Base-by-base conservation (phyloP, 495 filamentous ascomycete species). In the Penicillium canariense region DNA sequence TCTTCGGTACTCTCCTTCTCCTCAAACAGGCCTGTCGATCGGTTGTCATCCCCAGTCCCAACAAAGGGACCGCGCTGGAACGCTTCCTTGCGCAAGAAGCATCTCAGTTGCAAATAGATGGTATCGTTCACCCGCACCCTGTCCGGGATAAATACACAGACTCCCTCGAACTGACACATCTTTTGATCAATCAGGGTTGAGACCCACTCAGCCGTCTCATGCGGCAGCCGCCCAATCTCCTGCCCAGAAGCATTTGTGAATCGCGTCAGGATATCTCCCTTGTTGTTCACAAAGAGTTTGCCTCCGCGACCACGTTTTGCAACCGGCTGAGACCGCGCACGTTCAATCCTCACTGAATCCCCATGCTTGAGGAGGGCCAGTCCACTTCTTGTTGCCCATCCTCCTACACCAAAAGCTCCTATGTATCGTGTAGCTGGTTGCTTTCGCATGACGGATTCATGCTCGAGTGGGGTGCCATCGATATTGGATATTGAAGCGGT, bases 141-240 rank as follows among this genome's bases (percentile, higher is more conserved):
- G 54, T 97, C 95, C 3, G 91, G 91, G 0, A 87, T 89, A 68
- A 85, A 96, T n/a, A 98, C 90, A 60, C 90, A 96, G 30, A 80
- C 81, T 0, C 89, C 95, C 61, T 94, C 90, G 58, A 98, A 93
- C 11, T 73, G 81, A 71, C 91, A 96, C 12, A 97, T 81, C 26
- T 87, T 88, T 66, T 97, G 94, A 59, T 98, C 94, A 47, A 98
- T 84, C 56, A 98, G 70, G 0, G 91, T 87, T 17, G 92, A 96
- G 9, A 98, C 87, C 91, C 95, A 98, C 46, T 85, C 83, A n/a
- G 94, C 91, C 11, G 82, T 86, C 32, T 98, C 94, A 52, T 89
- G 89, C 20, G 90, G 87, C n/a, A 98, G 71, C 58, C 94, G 77
- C 14, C 95, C 94, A 36, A 98, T 76, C 65, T 98, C 94, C 50